A percentile compares a stretch with the other conserved stretches of the same genome.
Evolutionary conservation across 305 asterid genomes (phyloP).

Genomic region (Solanum hybrid): DNA sequence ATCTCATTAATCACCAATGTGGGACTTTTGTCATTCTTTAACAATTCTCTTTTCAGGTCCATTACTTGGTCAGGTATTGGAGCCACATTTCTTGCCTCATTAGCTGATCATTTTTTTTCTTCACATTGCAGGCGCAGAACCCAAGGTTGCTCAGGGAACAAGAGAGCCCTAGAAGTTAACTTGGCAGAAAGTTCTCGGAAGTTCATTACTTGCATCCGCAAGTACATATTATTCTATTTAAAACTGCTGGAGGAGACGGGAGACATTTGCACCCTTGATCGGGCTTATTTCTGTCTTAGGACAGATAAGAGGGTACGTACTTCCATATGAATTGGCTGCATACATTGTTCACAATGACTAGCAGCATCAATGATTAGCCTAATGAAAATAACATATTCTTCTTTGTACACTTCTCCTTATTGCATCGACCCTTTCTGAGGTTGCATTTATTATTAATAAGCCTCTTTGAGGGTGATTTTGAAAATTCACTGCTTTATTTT

Average conservation of each 20-base stretch:
- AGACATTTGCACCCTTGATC: slow-evolving; percentile 79
- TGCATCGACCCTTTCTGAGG: neutral
- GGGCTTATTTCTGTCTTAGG: slow-evolving; percentile 78
- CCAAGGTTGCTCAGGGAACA: slow-evolving; percentile 71
- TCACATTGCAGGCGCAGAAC: slow-evolving; percentile 62
- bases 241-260: slow-evolving; percentile 87
- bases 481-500: neutral
- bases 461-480: neutral
- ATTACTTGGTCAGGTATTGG: neutral
- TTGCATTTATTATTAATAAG: neutral
- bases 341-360: slow-evolving; percentile 2
- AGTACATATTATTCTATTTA: slow-evolving; percentile 76
- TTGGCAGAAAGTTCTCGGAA: slow-evolving; percentile 96
- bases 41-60: neutral
- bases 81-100: neutral
- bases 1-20: too few relatives aligned
- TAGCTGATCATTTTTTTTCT: neutral
- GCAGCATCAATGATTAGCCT: neutral
- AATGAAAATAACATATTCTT: neutral
- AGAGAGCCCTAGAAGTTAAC: slow-evolving; percentile 81
- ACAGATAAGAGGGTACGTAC: slow-evolving; percentile 84
- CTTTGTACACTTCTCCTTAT: slow-evolving; percentile 1
- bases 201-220: slow-evolving; percentile 94
- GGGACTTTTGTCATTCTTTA: too few relatives aligned
- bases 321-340: slow-evolving; percentile 4